phyloP scores from a whole-genome alignment of 306 rosid genomes.

The Cucurbita pepo region DNA sequence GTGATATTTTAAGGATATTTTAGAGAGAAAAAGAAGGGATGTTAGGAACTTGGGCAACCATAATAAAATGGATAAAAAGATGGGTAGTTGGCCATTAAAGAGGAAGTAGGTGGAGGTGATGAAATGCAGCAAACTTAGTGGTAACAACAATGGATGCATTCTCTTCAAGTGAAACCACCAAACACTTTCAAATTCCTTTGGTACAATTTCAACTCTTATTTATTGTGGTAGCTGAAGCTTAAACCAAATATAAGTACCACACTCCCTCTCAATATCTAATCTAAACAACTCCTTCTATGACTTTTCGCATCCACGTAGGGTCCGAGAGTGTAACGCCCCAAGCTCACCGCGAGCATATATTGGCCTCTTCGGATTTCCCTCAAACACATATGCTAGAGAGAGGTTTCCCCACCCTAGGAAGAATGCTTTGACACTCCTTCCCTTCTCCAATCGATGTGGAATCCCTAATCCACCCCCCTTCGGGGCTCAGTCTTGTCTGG shows the following conservation, averaged over 20 bases:
- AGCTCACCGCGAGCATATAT: no score
- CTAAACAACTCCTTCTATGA: background rate
- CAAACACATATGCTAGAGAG: no score
- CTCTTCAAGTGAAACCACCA: background rate
- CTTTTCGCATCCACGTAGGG: background rate
- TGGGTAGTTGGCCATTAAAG: conserved; percentile 4
- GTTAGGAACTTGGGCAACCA: background rate
- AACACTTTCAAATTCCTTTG: background rate
- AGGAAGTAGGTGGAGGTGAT: conserved; percentile 1
- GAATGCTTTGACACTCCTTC: no score
- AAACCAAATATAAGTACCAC: background rate
- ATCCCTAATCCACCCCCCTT: no score
- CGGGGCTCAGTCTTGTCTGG: no score
- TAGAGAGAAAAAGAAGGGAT: background rate
- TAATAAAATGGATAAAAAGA: background rate
- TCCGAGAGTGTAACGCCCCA: no score
- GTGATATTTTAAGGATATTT: background rate
- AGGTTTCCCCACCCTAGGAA: no score
- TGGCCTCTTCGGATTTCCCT: no score
- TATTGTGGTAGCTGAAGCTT: background rate
- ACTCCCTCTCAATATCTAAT: background rate
- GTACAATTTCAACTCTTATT: conserved; percentile 1
- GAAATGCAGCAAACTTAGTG: background rate
- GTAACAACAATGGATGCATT: background rate
- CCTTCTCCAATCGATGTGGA: no score